Evolutionary conservation across 495 filamentous ascomycete species (phyloP), one percentile per base, ranked within the genome.

Genomic region (Ascobolus immersus): DNA sequence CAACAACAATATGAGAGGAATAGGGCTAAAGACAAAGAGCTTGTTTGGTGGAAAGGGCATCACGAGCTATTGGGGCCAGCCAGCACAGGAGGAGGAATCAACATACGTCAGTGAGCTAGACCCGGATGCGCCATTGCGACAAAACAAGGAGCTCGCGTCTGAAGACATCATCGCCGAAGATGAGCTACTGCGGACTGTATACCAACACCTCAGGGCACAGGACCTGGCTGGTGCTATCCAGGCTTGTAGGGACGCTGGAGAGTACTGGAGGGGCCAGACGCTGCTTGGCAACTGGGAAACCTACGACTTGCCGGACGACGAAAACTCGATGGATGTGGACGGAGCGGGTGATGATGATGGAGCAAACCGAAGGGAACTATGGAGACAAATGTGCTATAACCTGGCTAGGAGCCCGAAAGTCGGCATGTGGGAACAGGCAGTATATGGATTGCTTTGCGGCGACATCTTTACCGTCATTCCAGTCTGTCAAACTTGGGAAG

Each of bases 61-160:
- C n/a, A n/a, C n/a, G n/a, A n/a, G n/a, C n/a, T n/a, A n/a, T n/a
- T n/a, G n/a, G n/a, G n/a, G n/a, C n/a, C n/a, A n/a, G n/a, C n/a
- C n/a, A n/a, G n/a, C n/a, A n/a, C n/a, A n/a, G n/a, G n/a, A n/a
- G n/a, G n/a, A n/a, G n/a, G n/a, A n/a, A n/a, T n/a, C n/a, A n/a
- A n/a, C n/a, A n/a, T n/a, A n/a, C n/a, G 62, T 93, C 28, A 89
- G 79, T n/a, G 77, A 91, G 45, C 59, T 99, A 17, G 86, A 99
- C 40, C 89, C 89, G 4, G 86, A 99, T 61, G 77, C 82, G 4
- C 59, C 71, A 10, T 69, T 67, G 23, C 67, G 86, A 32, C 81
- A 94, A 52, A 60, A 59, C 19, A 65, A 71, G 21, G 61, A 56
- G 23, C 53, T 94, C 18, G 72, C 84, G 45, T 64, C 62, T 28